phyloP scores from a whole-genome alignment of 345 rosid genomes.

The Anacardium occidentale region DNA sequence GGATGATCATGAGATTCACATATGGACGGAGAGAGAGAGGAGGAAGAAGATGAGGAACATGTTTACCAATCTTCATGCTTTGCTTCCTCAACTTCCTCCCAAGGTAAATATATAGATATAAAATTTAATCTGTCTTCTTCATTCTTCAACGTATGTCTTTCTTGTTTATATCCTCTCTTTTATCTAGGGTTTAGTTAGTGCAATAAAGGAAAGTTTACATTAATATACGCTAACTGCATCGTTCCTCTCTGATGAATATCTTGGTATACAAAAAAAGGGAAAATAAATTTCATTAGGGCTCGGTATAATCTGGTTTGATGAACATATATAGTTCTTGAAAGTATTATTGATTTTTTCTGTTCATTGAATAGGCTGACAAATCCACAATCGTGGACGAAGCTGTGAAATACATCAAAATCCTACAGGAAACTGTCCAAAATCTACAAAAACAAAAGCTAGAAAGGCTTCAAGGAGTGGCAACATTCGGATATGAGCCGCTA shows the following conservation, averaged over 20 bases:
- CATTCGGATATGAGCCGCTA: slow-evolving; percentile 20
- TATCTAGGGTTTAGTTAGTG: too few species aligned
- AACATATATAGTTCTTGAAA: too few species aligned
- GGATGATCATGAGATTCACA: slow-evolving; percentile 57
- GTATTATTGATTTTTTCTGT: too few species aligned
- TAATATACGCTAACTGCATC: too few species aligned
- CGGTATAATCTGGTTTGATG: too few species aligned
- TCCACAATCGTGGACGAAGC: slow-evolving; percentile 73
- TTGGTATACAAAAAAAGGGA: too few species aligned
- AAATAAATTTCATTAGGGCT: too few species aligned
- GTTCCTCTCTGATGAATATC: too few species aligned
- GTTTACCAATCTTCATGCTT: slow-evolving; percentile 64
- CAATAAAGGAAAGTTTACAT: too few species aligned
- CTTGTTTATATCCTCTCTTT: too few species aligned
- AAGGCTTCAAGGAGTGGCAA: slow-evolving; percentile 34
- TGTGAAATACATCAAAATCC: slow-evolving; percentile 42
- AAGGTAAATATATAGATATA: slow-evolving; percentile 43
- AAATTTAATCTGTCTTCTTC: background rate
- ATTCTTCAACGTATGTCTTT: background rate
- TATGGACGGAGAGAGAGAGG: slow-evolving; percentile 76
- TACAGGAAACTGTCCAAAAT: slow-evolving; percentile 39
- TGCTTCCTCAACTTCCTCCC: slow-evolving; percentile 77
- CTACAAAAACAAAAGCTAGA: slow-evolving; percentile 52
- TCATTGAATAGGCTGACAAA: slow-evolving; percentile 58
- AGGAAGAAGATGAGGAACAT: slow-evolving; percentile 80